Evolutionary conservation across 768 basidiomycete genomes (phyloP), one percentile per base, ranked within the genome.

Genomic region (Amyloporia xantha): DNA sequence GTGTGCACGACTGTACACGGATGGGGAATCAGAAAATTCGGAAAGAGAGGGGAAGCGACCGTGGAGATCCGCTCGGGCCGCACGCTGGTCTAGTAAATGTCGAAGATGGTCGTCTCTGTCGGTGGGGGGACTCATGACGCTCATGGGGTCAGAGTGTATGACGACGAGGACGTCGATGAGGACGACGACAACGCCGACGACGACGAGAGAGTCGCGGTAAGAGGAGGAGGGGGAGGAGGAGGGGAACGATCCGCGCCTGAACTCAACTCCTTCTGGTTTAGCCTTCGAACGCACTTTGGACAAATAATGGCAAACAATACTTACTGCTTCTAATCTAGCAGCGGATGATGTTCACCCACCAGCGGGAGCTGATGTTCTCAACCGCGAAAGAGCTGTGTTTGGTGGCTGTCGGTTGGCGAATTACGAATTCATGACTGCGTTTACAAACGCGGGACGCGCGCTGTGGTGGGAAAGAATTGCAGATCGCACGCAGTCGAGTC

Each of bases 1-100:
- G 61, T 76, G 73, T 48, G 77, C 58, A 54, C 71, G 76, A 61
- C 77, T 82, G 62, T 87, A 86, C 55, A 84, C 68, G 42, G 84
- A 86, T 55, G 82, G 82, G 47, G 84, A 77, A 65, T 86, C 83
- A 37, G 78, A 72, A 46, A 72, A 73, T 54, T 83, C 74, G 20
- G 82, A 75, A 57, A 76, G 62, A 47, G 81, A 72, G 41, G 78
- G 75, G 57, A 75, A 74, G 43, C 73, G 77, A 62, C 58, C 53
- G 66, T 67, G 63, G 50, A 69, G 50, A 63, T 73, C 71, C n/a
- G 76, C 71, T 53, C 75, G 75, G 51, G 73, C 66, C 17, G 71
- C 63, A 51, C 76, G 76, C 59, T 77, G 74, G 66, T 79, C 79
- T 54, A 79, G 70, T 45, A 82, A 73, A 43, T 58, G 60, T 50